Evolutionary conservation across 108 stramenopile species (phyloP).

Genomic region (Mayamaea pseudoterrestris): DNA sequence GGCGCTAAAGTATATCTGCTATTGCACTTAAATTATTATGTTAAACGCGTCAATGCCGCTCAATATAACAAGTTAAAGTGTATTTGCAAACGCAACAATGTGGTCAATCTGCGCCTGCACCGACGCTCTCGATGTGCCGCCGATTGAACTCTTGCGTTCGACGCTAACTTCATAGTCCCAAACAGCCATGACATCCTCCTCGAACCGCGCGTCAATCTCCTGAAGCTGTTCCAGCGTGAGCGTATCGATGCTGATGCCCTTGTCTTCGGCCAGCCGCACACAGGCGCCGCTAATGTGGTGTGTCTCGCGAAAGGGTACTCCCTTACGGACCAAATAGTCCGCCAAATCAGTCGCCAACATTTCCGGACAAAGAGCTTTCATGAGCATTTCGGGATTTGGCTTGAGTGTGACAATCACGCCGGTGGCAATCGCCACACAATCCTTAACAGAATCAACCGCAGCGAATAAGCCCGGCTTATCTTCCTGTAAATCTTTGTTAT

Average conservation of each 20-base stretch:
- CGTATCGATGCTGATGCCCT: slow-evolving; percentile 57
- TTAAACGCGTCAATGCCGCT: too few relatives aligned
- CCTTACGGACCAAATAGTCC: slow-evolving; percentile 97
- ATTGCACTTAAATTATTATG: too few relatives aligned
- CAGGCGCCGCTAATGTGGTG: slow-evolving; percentile 96
- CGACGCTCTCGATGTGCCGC: slow-evolving; percentile 65
- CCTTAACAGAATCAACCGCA: slow-evolving; percentile 87
- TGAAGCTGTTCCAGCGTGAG: slow-evolving; percentile 76
- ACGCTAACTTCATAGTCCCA: slow-evolving; percentile 88
- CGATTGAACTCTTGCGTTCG: slow-evolving; percentile 78
- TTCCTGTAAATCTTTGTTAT: slow-evolving; percentile 99
- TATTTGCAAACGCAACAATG: slow-evolving; percentile 47
- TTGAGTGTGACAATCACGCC: slow-evolving; percentile 94
- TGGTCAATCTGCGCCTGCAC: slow-evolving; percentile 75
- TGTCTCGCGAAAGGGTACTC: slow-evolving; percentile 98
- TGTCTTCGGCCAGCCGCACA: slow-evolving; percentile 79
- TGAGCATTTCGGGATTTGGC: slow-evolving; percentile 78
- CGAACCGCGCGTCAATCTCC: slow-evolving; percentile 75
- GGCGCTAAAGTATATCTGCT: too few relatives aligned
- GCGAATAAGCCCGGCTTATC: slow-evolving; percentile 97
- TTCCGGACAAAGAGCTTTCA: slow-evolving; percentile 85
- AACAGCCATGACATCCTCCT: slow-evolving; percentile 72
- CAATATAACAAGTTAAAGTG: not conserved
- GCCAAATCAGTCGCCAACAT: slow-evolving; percentile 99
- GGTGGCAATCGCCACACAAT: slow-evolving; percentile 91